A percentile compares a stretch with the other conserved stretches of the same genome.
These are phyloP conservation scores for Halocafeteria seosinensis DNA, from an alignment of 108 stramenopile genomes.

Conservation along the genomic window DNA sequence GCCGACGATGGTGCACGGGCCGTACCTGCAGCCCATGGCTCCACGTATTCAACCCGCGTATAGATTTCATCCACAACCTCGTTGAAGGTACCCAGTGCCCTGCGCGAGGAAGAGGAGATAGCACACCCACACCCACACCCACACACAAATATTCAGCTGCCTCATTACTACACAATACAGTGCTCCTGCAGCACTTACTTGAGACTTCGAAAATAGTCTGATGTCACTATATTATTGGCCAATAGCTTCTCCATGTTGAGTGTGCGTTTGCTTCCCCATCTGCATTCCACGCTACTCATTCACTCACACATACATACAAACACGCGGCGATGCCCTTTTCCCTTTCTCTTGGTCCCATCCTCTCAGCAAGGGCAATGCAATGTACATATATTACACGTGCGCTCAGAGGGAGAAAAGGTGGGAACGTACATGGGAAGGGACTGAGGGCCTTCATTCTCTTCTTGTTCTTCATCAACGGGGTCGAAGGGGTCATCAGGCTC, in stretches of 20 bases:
- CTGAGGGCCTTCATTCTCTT: no score
- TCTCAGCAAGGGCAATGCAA: no score
- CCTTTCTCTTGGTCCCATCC: no score
- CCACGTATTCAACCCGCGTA: slow-evolving; percentile 10
- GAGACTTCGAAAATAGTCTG: background rate
- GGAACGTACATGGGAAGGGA: no score
- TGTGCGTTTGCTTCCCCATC: background rate
- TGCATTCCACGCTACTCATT: no score
- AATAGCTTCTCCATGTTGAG: background rate
- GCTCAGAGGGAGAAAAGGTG: no score
- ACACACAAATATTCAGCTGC: background rate
- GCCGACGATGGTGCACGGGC: slow-evolving; percentile 22
- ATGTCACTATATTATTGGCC: background rate
- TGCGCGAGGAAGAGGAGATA: background rate
- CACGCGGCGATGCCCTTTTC: no score
- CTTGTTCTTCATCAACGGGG: no score
- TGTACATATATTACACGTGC: no score
- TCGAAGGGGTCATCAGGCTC: no score
- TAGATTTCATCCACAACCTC: slow-evolving; percentile 1
- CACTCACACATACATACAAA: no score
- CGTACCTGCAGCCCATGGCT: slow-evolving; percentile 31
- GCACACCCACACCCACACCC: background rate
- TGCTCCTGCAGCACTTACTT: no score
- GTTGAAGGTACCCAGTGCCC: background rate
- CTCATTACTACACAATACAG: background rate